These are phyloP conservation scores for Fusarium beomiforme DNA, from an alignment of 2,329 filamentous ascomycete species.

Conservation along the genomic window DNA sequence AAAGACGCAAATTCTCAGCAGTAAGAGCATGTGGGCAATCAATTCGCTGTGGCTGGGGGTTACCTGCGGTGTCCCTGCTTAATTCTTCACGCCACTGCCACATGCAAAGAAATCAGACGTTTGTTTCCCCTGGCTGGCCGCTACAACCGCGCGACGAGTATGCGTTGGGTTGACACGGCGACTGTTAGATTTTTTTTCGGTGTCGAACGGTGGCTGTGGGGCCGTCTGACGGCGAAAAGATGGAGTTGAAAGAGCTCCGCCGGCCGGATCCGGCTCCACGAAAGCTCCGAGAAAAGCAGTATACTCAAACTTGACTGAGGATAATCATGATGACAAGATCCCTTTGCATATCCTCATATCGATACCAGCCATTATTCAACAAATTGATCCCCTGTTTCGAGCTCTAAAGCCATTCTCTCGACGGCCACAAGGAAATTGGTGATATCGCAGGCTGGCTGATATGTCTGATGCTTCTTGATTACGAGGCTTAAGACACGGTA, in stretches of 20 bases:
- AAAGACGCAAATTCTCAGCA: neutral
- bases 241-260: constrained; percentile 17
- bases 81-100: neutral
- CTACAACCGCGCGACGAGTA: constrained; percentile 9
- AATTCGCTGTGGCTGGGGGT: neutral
- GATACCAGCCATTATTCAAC: neutral
- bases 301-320: neutral
- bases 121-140: neutral
- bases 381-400: neutral
- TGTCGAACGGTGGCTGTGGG: constrained; percentile 15
- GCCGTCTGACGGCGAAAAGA: constrained; percentile 27
- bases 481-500: constrained; percentile 1
- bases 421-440: neutral
- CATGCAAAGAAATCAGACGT: neutral
- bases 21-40: neutral
- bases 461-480: neutral
- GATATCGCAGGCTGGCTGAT: neutral
- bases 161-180: constrained; percentile 8
- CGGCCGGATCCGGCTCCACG: constrained; percentile 25
- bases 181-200: neutral
- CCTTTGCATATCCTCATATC: neutral
- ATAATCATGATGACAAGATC: neutral
- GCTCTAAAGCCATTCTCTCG: neutral
- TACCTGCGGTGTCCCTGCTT: neutral
- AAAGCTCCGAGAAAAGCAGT: constrained; percentile 1